A percentile compares a stretch with the other conserved stretches of the same genome.
Evolutionary conservation across 345 rosid species (phyloP).

Genomic region (Bruguiera sexangula): DNA sequence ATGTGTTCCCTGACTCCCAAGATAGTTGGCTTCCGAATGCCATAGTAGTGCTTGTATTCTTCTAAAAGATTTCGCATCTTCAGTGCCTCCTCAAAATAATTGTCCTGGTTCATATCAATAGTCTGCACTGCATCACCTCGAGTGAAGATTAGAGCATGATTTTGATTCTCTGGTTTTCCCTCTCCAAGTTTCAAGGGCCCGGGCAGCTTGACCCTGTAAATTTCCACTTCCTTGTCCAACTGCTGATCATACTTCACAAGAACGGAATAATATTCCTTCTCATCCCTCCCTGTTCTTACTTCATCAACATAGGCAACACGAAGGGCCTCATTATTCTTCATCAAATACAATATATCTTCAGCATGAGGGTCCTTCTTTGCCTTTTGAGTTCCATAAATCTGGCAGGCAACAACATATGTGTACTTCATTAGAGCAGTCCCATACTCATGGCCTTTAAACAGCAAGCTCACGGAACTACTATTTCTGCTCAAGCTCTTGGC

Average conservation of each 20-base stretch:
- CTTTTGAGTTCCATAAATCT: constrained; percentile 89
- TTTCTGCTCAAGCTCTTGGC: constrained; percentile 60
- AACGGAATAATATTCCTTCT: constrained; percentile 76
- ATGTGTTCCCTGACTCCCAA: constrained; percentile 95
- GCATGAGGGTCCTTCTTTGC: constrained; percentile 86
- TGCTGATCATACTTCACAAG: constrained; percentile 87
- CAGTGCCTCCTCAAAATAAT: constrained; percentile 96
- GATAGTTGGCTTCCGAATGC: constrained; percentile 76
- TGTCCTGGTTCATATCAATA: constrained; percentile 99
- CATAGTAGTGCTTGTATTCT: constrained; percentile 64
- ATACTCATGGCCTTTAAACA: constrained; percentile 78
- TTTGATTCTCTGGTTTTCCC: constrained; percentile 98
- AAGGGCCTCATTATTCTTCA: constrained; percentile 86
- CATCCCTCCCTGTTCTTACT: constrained; percentile 57
- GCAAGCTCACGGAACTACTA: constrained; percentile 49
- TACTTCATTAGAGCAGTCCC: constrained; percentile 93
- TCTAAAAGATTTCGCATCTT: constrained; percentile 94
- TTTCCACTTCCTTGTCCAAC: constrained; percentile 77
- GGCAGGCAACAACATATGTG: constrained; percentile 94
- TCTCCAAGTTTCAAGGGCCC: constrained; percentile 96
- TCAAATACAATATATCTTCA: constrained; percentile 74
- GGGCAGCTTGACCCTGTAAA: constrained; percentile 88
- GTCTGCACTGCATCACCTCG: constrained; percentile 97
- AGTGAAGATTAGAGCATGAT: constrained; percentile 91
- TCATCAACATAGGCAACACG: constrained; percentile 96